Conservation (phyloP, 768 basidiomycete genomes). For the Clathrus columnatus region DNA sequence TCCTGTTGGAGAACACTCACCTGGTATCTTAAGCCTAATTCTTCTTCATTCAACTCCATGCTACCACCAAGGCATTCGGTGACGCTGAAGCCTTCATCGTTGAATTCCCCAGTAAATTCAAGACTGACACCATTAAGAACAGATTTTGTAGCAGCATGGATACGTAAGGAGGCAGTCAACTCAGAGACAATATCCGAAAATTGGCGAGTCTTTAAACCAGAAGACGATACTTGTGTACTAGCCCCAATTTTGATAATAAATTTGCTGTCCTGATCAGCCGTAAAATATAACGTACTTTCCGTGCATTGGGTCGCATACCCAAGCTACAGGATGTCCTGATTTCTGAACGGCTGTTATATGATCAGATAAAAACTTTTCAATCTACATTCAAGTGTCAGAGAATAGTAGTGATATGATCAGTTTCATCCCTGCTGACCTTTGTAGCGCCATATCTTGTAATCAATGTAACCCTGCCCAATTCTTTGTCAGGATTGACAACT, state of each 20-base stretch:
- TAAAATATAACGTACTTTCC: slow-evolving; percentile 69
- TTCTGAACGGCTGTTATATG: slow-evolving; percentile 78
- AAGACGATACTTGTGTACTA: slow-evolving; percentile 75
- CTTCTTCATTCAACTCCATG: slow-evolving; percentile 86
- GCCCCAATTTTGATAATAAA: slow-evolving; percentile 7
- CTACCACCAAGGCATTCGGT: slow-evolving; percentile 96
- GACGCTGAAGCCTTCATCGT: slow-evolving; percentile 86
- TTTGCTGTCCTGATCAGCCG: neutral
- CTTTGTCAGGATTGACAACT: slow-evolving; percentile 86
- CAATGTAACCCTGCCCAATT: slow-evolving; percentile 74
- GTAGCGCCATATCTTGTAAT: slow-evolving; percentile 91
- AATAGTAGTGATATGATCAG: neutral
- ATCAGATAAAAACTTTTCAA: slow-evolving; percentile 60
- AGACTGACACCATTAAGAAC: slow-evolving; percentile 75
- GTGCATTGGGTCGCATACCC: slow-evolving; percentile 98
- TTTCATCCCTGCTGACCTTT: slow-evolving; percentile 42
- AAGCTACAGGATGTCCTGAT: slow-evolving; percentile 80
- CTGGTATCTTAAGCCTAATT: slow-evolving; percentile 87
- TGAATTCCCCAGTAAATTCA: slow-evolving; percentile 88
- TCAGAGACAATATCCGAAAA: slow-evolving; percentile 87
- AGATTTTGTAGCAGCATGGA: slow-evolving; percentile 68
- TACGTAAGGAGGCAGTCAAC: slow-evolving; percentile 69
- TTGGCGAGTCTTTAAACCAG: slow-evolving; percentile 82
- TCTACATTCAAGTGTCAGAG: slow-evolving; percentile 32
- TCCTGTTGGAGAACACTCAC: slow-evolving; percentile 26